Evolutionary conservation across 2,329 filamentous ascomycete genomes (phyloP), one percentile per base, ranked within the genome.

Genomic region (Phialophora expanda): DNA sequence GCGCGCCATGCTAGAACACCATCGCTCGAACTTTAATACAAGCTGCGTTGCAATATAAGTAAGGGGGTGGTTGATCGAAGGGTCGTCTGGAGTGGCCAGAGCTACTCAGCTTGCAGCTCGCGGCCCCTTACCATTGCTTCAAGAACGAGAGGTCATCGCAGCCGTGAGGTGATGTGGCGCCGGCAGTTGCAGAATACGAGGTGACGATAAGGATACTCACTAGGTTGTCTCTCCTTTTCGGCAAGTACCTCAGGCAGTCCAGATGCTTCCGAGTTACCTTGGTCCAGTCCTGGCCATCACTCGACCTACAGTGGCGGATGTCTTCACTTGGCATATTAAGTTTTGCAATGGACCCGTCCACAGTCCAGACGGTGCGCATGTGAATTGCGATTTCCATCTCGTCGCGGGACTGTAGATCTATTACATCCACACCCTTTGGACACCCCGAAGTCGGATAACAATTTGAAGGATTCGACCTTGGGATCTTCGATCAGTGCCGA

Each of bases 11-110:
- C 38, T 24, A 28, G 55, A 46, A 41, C 55, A 17, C 32, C 46
- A 26, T 34, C 26, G 9, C 44, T 14, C 58, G 22, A 55, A 55
- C 53, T n/a, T n/a, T 55, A 28, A 34, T 55, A 11, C 24, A 34
- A 55, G 14, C 20, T 4, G 53, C 8, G 8, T 12, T 55, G 26
- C 26, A 32, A 53, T 53, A 44, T n/a, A 44, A 44, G 34, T n/a
- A 14, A 28, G 32, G 46, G 48, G 48, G 32, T 61, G 17, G 32
- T 17, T 51, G 48, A 51, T 51, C 20, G 1, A 51, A 8, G 9
- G 20, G 48, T 28, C 12, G 20, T 28, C 20, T 22, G 24, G 7
- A 28, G 11, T 26, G 48, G 48, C 48, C 20, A 51, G 20, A 51
- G 14, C 20, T 51, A 8, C 20, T 5, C 14, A 5, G n/a, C 14